Base-by-base conservation (phyloP, 2,329 filamentous ascomycete genomes). In the Phialophora macrospora region DNA sequence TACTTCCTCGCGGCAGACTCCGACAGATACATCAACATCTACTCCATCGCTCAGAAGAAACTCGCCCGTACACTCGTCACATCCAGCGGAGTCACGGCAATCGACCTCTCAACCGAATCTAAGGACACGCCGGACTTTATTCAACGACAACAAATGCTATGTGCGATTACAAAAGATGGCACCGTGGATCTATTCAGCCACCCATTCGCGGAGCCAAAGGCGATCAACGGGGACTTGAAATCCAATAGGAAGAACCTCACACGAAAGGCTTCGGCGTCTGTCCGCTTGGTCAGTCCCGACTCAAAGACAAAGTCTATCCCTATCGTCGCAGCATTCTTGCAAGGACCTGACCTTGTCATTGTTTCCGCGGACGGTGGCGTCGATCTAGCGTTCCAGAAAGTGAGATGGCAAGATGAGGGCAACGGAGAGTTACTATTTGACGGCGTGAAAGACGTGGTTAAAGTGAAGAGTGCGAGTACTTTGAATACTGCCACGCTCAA, bases 11-110 rank as follows among this genome's bases (percentile, higher is more conserved):
- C 80, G 11, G 80, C 81, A 30, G 82, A 84, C 70, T 75, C 77
- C 14, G 81, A 82, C 67, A 80, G 81, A 55, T 83, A 81, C 68
- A 79, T 84, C 67, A 83, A 82, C 66, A 75, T 84, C 41, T 83
- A 83, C 62, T 78, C 82, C 66, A 73, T 78, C 17, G 66, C 77
- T 49, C 77, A 74, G 58, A 75, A 78, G 46, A 80, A 78, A 65
- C 76, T 82, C 20, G 75, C 80, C 3, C 77, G 81, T 60, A 82
- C 81, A 32, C 74, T 84, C n/a, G 79, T 83, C 5, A 78, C 81
- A 26, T 79, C 81, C 26, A 80, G 79, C 32, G 82, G 83, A 58
- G 78, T 83, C 14, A 72, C 76, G 7, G 74, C 74, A 1, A 65
- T 80, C 41, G 75, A 79, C 4, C 66, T 81, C 46, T 76, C 77